phyloP scores from a whole-genome alignment of 352 stramenopile genomes.

The Phytophthora sojae region DNA sequence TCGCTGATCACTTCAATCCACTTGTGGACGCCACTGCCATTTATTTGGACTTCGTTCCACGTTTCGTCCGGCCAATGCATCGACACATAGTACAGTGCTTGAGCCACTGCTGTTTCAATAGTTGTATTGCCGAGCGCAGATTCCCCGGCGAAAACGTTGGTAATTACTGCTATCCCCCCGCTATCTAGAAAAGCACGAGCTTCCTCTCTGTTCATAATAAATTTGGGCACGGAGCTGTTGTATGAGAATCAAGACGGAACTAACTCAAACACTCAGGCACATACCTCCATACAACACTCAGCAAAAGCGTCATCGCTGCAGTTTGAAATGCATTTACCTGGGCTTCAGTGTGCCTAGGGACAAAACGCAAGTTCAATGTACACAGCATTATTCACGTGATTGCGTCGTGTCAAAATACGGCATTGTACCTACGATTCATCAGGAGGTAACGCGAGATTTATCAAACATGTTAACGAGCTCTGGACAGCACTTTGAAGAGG shows the following conservation, averaged over 20 bases:
- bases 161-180: conserved; percentile 17
- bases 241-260: neutral
- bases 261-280: neutral
- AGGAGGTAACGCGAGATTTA: neutral
- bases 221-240: neutral
- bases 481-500: conserved; percentile 15
- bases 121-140: neutral
- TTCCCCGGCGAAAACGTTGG: conserved; percentile 10
- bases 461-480: conserved; percentile 12
- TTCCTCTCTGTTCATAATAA: conserved; percentile 17
- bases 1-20: conserved; percentile 22
- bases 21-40: conserved; percentile 6
- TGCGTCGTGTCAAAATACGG: neutral
- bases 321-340: conserved; percentile 15
- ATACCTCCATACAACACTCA: conserved; percentile 41
- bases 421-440: conserved; percentile 16
- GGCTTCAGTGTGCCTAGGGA: neutral
- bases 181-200: conserved; percentile 18
- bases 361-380: neutral
- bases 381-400: too few species aligned
- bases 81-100: conserved; percentile 29
- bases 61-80: conserved; percentile 28
- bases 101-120: conserved; percentile 23
- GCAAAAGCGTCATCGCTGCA: conserved; percentile 28
- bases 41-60: conserved; percentile 26